Conservation (phyloP, 2,329 filamentous ascomycete species). For the Penicillium oxalicum region DNA sequence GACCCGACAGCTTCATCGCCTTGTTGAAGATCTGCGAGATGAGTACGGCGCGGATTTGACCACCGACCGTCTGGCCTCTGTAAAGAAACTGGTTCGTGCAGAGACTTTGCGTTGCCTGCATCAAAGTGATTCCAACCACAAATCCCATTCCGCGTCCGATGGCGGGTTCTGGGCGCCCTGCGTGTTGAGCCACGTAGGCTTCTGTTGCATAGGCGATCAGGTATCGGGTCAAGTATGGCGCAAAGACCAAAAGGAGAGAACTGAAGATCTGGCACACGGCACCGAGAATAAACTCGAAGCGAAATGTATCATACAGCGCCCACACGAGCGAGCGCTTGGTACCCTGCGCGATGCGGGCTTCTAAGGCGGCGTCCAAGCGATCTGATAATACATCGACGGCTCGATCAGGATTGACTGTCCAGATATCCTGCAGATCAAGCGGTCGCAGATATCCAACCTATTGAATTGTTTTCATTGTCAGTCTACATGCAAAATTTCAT, state of each 20-base stretch:
- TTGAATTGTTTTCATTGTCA: no score
- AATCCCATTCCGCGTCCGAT: constrained; percentile 74
- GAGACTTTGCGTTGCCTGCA: constrained; percentile 79
- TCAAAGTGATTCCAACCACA: constrained; percentile 73
- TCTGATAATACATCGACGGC: constrained; percentile 63
- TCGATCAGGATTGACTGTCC: constrained; percentile 77
- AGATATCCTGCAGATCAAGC: constrained; percentile 79
- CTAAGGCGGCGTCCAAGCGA: constrained; percentile 63
- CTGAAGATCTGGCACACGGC: constrained; percentile 69
- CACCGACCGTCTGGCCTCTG: constrained; percentile 84
- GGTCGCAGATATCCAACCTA: constrained; percentile 78
- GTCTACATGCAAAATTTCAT: constrained; percentile 3
- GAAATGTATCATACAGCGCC: constrained; percentile 82
- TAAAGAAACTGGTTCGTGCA: constrained; percentile 89
- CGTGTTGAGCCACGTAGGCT: constrained; percentile 62
- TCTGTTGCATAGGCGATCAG: constrained; percentile 79
- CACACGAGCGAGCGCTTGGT: constrained; percentile 68
- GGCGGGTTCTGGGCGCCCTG: constrained; percentile 51
- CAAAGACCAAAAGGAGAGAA: constrained; percentile 68
- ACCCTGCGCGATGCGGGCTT: constrained; percentile 60
- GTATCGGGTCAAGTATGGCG: constrained; percentile 78
- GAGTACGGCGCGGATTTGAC: constrained; percentile 71
- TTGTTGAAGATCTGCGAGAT: constrained; percentile 90
- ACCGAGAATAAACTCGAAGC: constrained; percentile 75
- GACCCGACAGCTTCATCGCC: constrained; percentile 78